Evolutionary conservation across 1,284 basidiomycete species (phyloP), one percentile per base, ranked within the genome.

Genomic region (Moesziomyces globuligerus): DNA sequence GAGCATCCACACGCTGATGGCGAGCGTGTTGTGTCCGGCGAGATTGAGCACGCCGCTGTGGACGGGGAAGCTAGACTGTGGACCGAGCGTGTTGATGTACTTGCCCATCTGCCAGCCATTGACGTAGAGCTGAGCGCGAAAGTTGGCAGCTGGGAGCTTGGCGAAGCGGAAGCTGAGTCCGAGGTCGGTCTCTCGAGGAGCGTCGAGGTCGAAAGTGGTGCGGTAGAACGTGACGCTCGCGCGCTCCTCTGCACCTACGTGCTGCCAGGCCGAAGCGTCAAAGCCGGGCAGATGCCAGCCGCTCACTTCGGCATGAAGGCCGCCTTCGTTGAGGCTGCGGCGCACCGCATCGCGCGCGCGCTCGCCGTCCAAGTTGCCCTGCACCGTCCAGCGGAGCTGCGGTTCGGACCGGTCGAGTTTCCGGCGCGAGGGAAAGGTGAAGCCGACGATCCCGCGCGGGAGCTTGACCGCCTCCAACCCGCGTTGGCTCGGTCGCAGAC

Each of bases 261-360:
- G 86, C 5, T 75, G 75, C 91, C 91, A 92, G 8, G 80, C 77
- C 1, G 87, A 86, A 3, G 86, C 87, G 54, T 90, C 85, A 79
- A 88, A 91, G 10, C 87, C 88, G 1, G 91, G 91, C 4, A 92
- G 86, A 81, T 92, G 91, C 90, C 91, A 92, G 13, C 91, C 91
- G 60, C 86, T 73, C 34, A 91, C 87, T 79, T 93, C 91, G 24
- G 88, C 90, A 55, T 87, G 90, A 8, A 91, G 85, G 4, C 91
- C 91, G 15, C 91, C 91, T 83, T 92, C 91, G 69, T 92, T 92
- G 46, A 91, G 84, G 15, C 90, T 75, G 40, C 88, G 88, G 32
- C 90, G 86, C 9, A 86, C 84, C 80, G 87, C 88, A 80, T 93
- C 91, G 85, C 89, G 83, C 85, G 91, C 61, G 87, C 89, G 60